phyloP scores from a whole-genome alignment of 1,284 basidiomycete species.

The Phylloporus sp. region DNA sequence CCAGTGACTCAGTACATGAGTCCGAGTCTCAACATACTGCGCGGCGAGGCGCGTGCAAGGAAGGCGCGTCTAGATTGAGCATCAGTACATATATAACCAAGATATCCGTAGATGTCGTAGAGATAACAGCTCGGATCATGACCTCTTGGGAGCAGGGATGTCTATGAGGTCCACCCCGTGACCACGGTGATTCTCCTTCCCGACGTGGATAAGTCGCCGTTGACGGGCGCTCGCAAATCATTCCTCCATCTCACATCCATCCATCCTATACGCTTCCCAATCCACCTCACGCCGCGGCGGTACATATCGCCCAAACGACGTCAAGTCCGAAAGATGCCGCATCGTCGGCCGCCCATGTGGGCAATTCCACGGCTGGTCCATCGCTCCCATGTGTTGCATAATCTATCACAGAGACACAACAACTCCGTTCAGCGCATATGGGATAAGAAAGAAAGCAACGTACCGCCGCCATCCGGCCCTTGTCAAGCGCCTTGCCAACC shows the following conservation, averaged over 20 bases:
- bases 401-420: conserved; percentile 53
- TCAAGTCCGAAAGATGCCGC: conserved; percentile 68
- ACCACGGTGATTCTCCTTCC: too few species aligned
- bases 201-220: background rate
- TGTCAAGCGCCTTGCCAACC: conserved; percentile 87
- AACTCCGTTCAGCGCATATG: background rate
- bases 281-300: conserved; percentile 20
- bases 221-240: too few species aligned
- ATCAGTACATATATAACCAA: too few species aligned
- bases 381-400: conserved; percentile 90
- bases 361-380: conserved; percentile 98
- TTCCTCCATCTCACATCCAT: background rate
- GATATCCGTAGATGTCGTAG: too few species aligned
- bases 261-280: conserved; percentile 27
- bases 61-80: too few species aligned
- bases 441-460: background rate
- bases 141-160: too few species aligned
- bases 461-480: conserved; percentile 81
- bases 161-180: too few species aligned
- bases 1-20: too few species aligned
- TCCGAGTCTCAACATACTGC: too few species aligned
- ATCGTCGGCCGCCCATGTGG: conserved; percentile 97
- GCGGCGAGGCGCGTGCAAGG: too few species aligned
- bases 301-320: conserved; percentile 31
- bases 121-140: too few species aligned